phyloP scores from a whole-genome alignment of 176 grass and related monocot species.

The Raddia distichophylla region DNA sequence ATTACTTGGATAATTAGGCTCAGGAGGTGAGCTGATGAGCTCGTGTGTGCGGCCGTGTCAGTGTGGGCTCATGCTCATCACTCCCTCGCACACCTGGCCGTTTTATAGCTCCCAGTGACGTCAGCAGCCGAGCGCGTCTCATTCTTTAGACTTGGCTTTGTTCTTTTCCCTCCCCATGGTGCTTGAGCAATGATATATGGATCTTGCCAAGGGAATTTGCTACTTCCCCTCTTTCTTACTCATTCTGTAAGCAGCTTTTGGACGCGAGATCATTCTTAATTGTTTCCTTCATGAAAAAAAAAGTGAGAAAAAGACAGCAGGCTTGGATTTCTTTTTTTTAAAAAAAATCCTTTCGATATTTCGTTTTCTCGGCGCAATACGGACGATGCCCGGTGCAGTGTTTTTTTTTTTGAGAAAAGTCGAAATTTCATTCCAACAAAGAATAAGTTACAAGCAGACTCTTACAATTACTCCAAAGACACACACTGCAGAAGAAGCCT shows the following conservation, averaged over 20 bases:
- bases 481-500: too few species aligned
- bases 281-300: not conserved
- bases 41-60: not conserved
- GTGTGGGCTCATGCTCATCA: conserved; percentile 23
- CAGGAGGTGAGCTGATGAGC: not conserved
- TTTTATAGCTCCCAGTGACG: conserved; percentile 46
- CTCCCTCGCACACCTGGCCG: not conserved
- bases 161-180: not conserved
- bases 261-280: not conserved
- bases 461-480: too few species aligned
- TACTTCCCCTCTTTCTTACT: not conserved
- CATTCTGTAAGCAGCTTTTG: not conserved
- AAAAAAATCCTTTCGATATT: not conserved
- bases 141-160: not conserved
- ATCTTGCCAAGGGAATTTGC: not conserved
- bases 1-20: not conserved
- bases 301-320: too few species aligned
- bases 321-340: too few species aligned
- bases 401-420: too few species aligned
- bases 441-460: too few species aligned
- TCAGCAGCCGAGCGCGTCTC: not conserved
- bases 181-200: conserved; percentile 16
- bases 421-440: too few species aligned
- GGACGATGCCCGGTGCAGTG: not conserved
- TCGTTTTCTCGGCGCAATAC: conserved; percentile 13